Conservation (phyloP, 257 asterid genomes). For the Lantana camara region DNA sequence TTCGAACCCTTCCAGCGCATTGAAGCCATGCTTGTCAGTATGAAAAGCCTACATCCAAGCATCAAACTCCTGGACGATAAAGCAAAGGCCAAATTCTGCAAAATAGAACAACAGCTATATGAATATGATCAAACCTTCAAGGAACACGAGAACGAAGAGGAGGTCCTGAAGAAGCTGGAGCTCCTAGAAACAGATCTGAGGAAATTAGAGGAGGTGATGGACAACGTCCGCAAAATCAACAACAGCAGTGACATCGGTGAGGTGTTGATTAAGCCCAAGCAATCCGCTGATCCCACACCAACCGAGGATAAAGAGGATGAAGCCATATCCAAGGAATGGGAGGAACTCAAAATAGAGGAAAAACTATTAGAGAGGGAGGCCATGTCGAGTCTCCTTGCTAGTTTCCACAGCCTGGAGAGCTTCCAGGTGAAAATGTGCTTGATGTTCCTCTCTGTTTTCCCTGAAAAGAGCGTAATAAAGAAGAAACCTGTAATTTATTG, state of each 20-base stretch:
- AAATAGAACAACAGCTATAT: constrained; percentile 1
- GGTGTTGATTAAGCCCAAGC: background rate
- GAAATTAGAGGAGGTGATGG: background rate
- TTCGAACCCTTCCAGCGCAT: background rate
- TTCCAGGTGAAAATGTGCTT: constrained; percentile 1
- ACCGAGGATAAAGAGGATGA: background rate
- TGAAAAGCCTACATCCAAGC: background rate
- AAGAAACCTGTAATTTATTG: constrained; percentile 17
- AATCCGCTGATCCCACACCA: too few species aligned
- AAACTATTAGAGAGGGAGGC: background rate
- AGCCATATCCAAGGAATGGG: constrained; percentile 1
- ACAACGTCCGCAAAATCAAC: background rate
- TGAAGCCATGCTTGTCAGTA: background rate
- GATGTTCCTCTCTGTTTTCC: constrained; percentile 14
- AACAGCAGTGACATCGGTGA: background rate
- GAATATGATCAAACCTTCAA: background rate
- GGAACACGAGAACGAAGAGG: background rate
- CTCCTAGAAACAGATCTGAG: background rate
- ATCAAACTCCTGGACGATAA: constrained; percentile 9
- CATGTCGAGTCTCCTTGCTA: background rate
- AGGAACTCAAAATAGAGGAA: background rate
- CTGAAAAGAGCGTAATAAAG: background rate
- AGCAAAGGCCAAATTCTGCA: background rate
- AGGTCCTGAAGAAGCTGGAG: background rate
- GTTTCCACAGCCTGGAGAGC: background rate